phyloP scores from a whole-genome alignment of 2,329 filamentous ascomycete species.

The Penicillium rolfsii region DNA sequence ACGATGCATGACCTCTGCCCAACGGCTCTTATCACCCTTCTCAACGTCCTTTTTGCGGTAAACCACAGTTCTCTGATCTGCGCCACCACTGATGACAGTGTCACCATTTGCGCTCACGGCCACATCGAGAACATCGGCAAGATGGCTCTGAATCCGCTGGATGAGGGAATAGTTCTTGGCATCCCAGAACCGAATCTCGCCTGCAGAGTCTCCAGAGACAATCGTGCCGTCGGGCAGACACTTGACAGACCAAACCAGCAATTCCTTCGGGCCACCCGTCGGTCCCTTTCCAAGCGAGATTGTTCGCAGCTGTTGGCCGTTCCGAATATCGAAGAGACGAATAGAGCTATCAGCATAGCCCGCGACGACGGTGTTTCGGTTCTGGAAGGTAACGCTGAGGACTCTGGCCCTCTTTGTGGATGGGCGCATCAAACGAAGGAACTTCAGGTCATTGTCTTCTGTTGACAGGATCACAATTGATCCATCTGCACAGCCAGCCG shows the following conservation, averaged over 20 bases:
- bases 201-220: conserved; percentile 91
- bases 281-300: conserved; percentile 86
- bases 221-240: conserved; percentile 86
- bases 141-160: conserved; percentile 83
- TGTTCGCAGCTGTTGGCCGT: conserved; percentile 72
- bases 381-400: conserved; percentile 88
- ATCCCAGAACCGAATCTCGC: conserved; percentile 91
- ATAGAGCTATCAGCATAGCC: conserved; percentile 98
- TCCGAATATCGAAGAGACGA: conserved; percentile 83
- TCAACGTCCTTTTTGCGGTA: conserved; percentile 65
- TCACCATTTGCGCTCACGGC: conserved; percentile 78
- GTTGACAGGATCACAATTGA: conserved; percentile 86
- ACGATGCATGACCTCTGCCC: conserved; percentile 83
- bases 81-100: conserved; percentile 84
- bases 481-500: conserved; percentile 89
- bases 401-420: conserved; percentile 84
- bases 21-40: conserved; percentile 63
- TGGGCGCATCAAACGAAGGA: conserved; percentile 75
- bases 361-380: conserved; percentile 77
- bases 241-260: conserved; percentile 92
- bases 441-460: conserved; percentile 78
- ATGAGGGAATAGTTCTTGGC: conserved; percentile 86
- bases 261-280: conserved; percentile 75
- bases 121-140: conserved; percentile 89
- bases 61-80: conserved; percentile 83